Base-by-base conservation (phyloP, 2,329 filamentous ascomycete species). In the Tothia fuscella region DNA sequence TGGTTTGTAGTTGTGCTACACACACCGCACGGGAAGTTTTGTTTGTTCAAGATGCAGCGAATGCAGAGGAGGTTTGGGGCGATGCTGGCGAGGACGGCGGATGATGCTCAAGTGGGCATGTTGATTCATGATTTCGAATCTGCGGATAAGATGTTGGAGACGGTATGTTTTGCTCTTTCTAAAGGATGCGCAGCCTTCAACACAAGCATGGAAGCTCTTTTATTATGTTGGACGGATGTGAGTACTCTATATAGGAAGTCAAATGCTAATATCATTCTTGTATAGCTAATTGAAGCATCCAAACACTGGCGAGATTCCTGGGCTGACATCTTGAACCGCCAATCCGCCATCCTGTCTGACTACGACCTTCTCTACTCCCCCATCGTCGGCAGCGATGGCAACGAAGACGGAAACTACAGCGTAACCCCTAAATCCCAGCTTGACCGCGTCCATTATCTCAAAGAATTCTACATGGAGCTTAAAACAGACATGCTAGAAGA, bases 101-200 rank as follows among this genome's bases (percentile, higher is more conserved):
- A 91, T 59, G 80, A 85, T 56, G 79, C 79, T 49, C 80, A 85
- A 55, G 78, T 89, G 34, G 78, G 79, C 9, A 71, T 80, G 33
- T 67, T 91, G 41, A 65, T 93, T 43, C 79, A 76, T 51, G 84
- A 91, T 54, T 91, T 87, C 56, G 80, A 86, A 51, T 79, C 88
- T 59, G 81, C 80, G 20, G 82, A 91, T 58, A 74, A 74, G 50
- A 72, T 88, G 56, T 69, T 91, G 48, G 71, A 74, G 49, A 78
- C 77, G 68, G 83, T 86, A 65, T 44, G 64, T 53, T 22, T 38
- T 39, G 40, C 47, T 43, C 38, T 28, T 17, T 29, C 32, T 35
- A 40, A 12, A 34, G 25, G 5, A 31, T 28, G 6, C 24, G 14
- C 25, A 5, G 24, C 42, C 13, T 19, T 35, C 3, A 9, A 24